These are phyloP conservation scores for Circinella umbellata DNA, from an alignment of 371 early-diverging fungal genomes.

Conservation along the genomic window DNA sequence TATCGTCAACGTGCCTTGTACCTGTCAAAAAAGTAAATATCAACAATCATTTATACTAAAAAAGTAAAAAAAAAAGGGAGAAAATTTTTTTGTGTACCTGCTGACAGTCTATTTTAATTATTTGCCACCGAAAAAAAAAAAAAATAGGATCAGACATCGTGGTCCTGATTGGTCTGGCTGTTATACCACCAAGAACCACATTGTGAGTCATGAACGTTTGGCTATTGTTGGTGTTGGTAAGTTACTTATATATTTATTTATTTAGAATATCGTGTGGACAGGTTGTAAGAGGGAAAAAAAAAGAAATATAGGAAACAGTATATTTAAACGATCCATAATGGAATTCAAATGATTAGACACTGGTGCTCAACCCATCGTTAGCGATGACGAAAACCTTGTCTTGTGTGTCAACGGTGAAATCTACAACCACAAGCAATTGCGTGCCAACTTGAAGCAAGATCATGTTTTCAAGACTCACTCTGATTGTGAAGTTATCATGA, in stretches of 20 bases:
- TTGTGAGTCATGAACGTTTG: conserved; percentile 94
- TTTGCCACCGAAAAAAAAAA: neutral
- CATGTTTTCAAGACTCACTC: conserved; percentile 90
- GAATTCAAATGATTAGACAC: conserved; percentile 53
- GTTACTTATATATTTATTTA: conserved; percentile 22
- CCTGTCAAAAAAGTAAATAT: conserved; percentile 84
- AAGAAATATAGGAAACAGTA: neutral
- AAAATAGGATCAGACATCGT: conserved; percentile 81
- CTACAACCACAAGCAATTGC: conserved; percentile 93
- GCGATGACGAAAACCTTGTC: conserved; percentile 81
- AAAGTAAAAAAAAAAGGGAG: neutral
- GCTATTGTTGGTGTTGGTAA: conserved; percentile 96
- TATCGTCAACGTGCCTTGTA: conserved; percentile 85
- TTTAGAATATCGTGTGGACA: too few species aligned
- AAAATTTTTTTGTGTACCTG: neutral
- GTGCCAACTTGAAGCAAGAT: conserved; percentile 74
- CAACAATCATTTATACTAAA: neutral
- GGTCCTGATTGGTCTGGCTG: conserved; percentile 98
- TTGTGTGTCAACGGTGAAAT: conserved; percentile 97
- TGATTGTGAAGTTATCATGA: conserved; percentile 96
- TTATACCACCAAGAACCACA: conserved; percentile 76
- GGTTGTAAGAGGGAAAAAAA: neutral
- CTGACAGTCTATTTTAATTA: neutral
- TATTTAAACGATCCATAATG: neutral
- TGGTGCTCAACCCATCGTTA: conserved; percentile 95